A percentile compares a stretch with the other conserved stretches of the same genome.
phyloP scores from a whole-genome alignment of 768 basidiomycete genomes.

The Boletus eberwhitei region DNA sequence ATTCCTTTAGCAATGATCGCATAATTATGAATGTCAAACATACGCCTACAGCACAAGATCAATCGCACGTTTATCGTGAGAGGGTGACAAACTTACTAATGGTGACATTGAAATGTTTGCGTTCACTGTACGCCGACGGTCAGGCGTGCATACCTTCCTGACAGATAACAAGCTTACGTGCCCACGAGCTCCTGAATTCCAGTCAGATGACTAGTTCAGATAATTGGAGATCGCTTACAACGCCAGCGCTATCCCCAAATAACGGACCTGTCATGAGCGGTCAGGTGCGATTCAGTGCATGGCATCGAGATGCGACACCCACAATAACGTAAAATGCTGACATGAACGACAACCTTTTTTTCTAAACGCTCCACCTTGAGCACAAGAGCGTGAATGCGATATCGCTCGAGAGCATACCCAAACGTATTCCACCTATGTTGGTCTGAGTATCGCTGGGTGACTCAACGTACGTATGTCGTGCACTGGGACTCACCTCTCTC shows the following conservation, averaged over 20 bases:
- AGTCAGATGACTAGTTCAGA: not conserved
- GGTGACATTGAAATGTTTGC: slow-evolving; percentile 17
- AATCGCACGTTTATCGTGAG: not conserved
- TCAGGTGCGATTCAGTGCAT: not conserved
- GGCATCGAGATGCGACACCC: not conserved
- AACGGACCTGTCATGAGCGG: slow-evolving; percentile 8
- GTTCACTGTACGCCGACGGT: slow-evolving; percentile 9
- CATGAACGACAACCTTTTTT: slow-evolving; percentile 11
- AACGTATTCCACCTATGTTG: slow-evolving; percentile 14
- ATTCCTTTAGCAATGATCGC: not conserved
- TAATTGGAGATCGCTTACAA: slow-evolving; percentile 6
- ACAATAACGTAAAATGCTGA: slow-evolving; percentile 19
- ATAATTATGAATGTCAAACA: not conserved
- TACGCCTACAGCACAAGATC: slow-evolving; percentile 5
- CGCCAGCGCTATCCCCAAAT: slow-evolving; percentile 15
- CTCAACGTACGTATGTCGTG: not conserved
- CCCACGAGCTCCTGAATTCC: slow-evolving; percentile 9
- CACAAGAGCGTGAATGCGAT: not conserved
- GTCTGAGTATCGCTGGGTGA: not conserved
- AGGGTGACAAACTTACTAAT: not conserved
- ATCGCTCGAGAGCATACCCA: slow-evolving; percentile 14
- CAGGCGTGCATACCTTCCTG: not conserved
- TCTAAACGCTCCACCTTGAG: not conserved
- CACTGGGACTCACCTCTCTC: slow-evolving; percentile 13
- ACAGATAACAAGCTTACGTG: slow-evolving; percentile 3